Base-by-base conservation (phyloP, 2,329 filamentous ascomycete species). In the Fusarium sp. region DNA sequence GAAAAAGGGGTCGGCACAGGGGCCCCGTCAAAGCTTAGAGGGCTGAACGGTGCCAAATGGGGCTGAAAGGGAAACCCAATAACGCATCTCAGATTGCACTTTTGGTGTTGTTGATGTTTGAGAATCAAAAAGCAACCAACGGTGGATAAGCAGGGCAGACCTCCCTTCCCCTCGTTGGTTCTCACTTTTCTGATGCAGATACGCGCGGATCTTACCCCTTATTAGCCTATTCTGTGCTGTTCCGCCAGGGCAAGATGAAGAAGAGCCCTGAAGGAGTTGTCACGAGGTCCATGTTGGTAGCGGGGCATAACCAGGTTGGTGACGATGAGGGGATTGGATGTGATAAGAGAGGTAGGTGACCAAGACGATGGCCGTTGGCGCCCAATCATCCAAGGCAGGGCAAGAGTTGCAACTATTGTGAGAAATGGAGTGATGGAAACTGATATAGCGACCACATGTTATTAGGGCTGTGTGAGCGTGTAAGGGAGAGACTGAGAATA, bases 211-310 rank as follows among this genome's bases (percentile, higher is more conserved):
- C 66, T 54, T 53, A 65, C 52, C 53, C 67, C 62, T 56, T 67
- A 62, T 63, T 70, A 62, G 66, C 47, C 47, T 58, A 21, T 54
- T 58, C 50, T 51, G 49, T 55, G 34, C 11, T 63, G 51, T 70
- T 63, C 62, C 33, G 56, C 44, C 62, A 69, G 67, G 66, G 67
- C 67, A 60, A 33, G 40, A 56, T 53, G 62, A 63, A 46, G 53
- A 52, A 53, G 65, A 57, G 66, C 66, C 66, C 57, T 56, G 62
- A 65, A 59, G 44, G 61, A 63, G 57, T 50, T 58, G 69, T 74
- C 72, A 74, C 72, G 67, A 70, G 72, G 72, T 21, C 67, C 54
- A 54, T 53, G 44, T 65, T 22, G 46, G 62, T 70, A 73, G 71
- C 71, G 71, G 68, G 71, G 71, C 62, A 44, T 52, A 61, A 42